Percentiles rank a stretch among this genome's conserved stretches.
These are phyloP conservation scores for Backusella tuberculispora DNA, from an alignment of 192 early-diverging fungal genomes.

Conservation along the genomic window DNA sequence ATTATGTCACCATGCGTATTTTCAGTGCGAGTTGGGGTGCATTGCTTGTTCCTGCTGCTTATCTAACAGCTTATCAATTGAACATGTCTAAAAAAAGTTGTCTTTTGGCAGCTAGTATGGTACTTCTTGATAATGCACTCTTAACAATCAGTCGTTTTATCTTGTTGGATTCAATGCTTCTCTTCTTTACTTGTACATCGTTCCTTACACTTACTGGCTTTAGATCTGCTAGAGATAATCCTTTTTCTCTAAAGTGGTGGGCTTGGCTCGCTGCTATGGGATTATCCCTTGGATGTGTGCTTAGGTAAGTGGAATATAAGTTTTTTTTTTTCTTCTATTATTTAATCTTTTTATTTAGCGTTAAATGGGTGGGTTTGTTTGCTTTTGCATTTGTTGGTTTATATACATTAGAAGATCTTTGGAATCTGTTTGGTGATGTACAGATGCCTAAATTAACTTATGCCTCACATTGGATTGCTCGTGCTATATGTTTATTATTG, in stretches of 20 bases:
- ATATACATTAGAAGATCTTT: conserved; percentile 93
- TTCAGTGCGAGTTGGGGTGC: conserved; percentile 91
- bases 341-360: conserved; percentile 44
- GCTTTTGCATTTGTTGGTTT: conserved; percentile 88
- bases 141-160: conserved; percentile 47
- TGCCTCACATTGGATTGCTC: conserved; percentile 81
- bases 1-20: conserved; percentile 88
- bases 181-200: conserved; percentile 57
- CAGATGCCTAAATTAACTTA: conserved; percentile 67
- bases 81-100: conserved; percentile 68
- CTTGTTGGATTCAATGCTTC: conserved; percentile 18
- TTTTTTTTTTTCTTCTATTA: neutral
- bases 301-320: conserved; percentile 20
- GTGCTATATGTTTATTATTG: conserved; percentile 79
- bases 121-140: conserved; percentile 58
- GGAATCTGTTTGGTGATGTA: conserved; percentile 81
- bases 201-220: conserved; percentile 74
- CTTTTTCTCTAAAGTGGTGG: conserved; percentile 92
- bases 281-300: conserved; percentile 79
- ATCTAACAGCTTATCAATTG: conserved; percentile 81
- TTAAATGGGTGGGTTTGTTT: conserved; percentile 98
- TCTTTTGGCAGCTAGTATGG: conserved; percentile 78
- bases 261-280: conserved; percentile 86
- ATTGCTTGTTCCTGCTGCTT: conserved; percentile 86
- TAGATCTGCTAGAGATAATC: conserved; percentile 22